Evolutionary conservation across 495 filamentous ascomycete species (phyloP).

Genomic region (Podospora didyma): DNA sequence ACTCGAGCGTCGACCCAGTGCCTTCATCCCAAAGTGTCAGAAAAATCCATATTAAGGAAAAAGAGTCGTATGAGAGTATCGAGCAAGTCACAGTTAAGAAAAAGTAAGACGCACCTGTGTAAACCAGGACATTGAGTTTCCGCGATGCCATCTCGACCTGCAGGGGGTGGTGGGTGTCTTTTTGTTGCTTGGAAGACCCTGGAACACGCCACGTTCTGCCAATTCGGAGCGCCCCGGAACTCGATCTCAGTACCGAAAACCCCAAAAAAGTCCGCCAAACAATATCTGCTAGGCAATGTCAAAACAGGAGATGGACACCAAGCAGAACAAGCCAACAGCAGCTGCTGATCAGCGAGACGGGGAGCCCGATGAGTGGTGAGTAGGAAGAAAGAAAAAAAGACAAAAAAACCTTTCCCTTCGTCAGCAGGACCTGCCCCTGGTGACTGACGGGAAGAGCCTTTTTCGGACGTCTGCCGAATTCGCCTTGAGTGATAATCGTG

Average conservation of each 20-base stretch:
- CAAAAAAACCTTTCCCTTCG: neutral
- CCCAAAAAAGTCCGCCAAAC: neutral
- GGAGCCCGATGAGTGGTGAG: conserved; percentile 93
- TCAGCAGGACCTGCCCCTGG: neutral
- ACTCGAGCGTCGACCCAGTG: conserved; percentile 78
- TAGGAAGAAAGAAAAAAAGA: too few species aligned
- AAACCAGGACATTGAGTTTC: conserved; percentile 83
- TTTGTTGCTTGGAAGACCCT: conserved; percentile 2
- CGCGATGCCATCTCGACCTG: conserved; percentile 47
- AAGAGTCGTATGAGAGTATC: neutral
- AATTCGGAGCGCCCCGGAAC: neutral
- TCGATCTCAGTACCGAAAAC: neutral
- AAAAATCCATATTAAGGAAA: neutral
- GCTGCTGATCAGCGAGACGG: conserved; percentile 57
- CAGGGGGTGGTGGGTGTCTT: conserved; percentile 24
- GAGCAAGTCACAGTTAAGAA: neutral
- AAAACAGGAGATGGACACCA: conserved; percentile 41
- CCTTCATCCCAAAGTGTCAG: conserved; percentile 43
- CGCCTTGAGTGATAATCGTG: neutral
- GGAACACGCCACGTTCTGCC: neutral
- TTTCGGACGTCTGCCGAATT: neutral
- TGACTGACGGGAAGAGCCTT: neutral
- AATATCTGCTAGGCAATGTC: conserved; percentile 36
- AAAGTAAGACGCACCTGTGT: conserved; percentile 62
- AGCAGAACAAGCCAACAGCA: conserved; percentile 26